These are phyloP conservation scores for Teunomyces panamensis DNA, from an alignment of 805 yeast species.

Conservation along the genomic window DNA sequence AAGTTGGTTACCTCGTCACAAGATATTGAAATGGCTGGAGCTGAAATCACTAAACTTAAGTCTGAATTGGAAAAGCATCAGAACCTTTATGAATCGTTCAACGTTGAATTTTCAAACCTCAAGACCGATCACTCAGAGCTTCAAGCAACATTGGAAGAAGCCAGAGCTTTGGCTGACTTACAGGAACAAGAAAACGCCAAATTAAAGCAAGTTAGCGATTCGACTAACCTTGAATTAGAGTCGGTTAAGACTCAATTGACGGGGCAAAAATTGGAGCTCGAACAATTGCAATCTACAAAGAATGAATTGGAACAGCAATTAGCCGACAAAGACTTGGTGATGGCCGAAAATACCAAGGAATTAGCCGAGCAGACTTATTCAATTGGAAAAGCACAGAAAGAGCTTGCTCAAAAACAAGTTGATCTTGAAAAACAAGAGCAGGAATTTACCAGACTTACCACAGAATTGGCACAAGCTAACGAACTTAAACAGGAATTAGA, in stretches of 20 bases:
- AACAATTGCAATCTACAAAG: not conserved
- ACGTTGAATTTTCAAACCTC: constrained; percentile 9
- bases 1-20: constrained; percentile 5
- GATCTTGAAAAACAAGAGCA: not conserved
- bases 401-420: not conserved
- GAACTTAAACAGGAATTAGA: not conserved
- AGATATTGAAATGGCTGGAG: constrained; percentile 1
- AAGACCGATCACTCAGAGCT: constrained; percentile 8
- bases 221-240: constrained; percentile 8
- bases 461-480: not conserved
- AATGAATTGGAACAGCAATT: constrained; percentile 5
- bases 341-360: constrained; percentile 9
- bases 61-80: constrained; percentile 6
- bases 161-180: constrained; percentile 1
- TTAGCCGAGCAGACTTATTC: not conserved
- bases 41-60: constrained; percentile 6
- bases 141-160: constrained; percentile 3
- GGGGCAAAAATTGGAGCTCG: constrained; percentile 8
- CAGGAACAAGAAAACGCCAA: constrained; percentile 9
- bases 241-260: constrained; percentile 5
- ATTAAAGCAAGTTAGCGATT: not conserved
- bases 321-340: constrained; percentile 9
- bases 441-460: not conserved
- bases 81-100: constrained; percentile 2
- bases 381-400: not conserved